Conservation (phyloP, 768 basidiomycete species). For the Termitomyces bulborhizus region DNA sequence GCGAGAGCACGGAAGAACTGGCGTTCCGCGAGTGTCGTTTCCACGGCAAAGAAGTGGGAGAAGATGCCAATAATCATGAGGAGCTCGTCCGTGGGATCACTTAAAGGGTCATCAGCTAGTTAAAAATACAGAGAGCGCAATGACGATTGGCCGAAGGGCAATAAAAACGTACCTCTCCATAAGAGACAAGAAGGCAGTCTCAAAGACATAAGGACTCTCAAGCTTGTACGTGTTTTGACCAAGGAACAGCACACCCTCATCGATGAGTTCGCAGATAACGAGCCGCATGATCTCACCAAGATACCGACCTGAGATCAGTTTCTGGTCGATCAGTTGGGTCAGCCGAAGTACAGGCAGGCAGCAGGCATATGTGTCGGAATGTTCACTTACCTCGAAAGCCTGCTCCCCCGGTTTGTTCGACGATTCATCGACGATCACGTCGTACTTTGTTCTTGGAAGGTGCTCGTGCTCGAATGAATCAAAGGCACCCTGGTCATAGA, state of each 20-base stretch:
- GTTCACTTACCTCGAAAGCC: slow-evolving; percentile 67
- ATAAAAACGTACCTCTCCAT: slow-evolving; percentile 73
- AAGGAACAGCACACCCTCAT: slow-evolving; percentile 94
- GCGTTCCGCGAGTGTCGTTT: slow-evolving; percentile 93
- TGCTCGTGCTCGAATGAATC: slow-evolving; percentile 95
- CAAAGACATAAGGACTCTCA: slow-evolving; percentile 86
- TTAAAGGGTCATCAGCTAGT: slow-evolving; percentile 18
- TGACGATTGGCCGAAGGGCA: neutral
- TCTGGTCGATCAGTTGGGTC: slow-evolving; percentile 34
- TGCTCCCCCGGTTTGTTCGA: slow-evolving; percentile 98
- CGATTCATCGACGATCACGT: slow-evolving; percentile 82
- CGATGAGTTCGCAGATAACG: slow-evolving; percentile 91
- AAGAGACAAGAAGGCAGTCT: slow-evolving; percentile 94
- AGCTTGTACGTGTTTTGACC: slow-evolving; percentile 99
- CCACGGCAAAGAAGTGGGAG: slow-evolving; percentile 92
- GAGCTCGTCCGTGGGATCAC: slow-evolving; percentile 94
- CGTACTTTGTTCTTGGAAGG: slow-evolving; percentile 93
- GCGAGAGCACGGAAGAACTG: slow-evolving; percentile 96
- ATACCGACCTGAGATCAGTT: slow-evolving; percentile 94
- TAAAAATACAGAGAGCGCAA: neutral
- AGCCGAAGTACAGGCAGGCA: neutral
- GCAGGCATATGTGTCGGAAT: neutral
- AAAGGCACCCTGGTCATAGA: slow-evolving; percentile 73
- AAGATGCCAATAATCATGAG: slow-evolving; percentile 97
- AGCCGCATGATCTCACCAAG: slow-evolving; percentile 96